Evolutionary conservation across 768 basidiomycete genomes (phyloP).

Genomic region (Mycena vitilis): DNA sequence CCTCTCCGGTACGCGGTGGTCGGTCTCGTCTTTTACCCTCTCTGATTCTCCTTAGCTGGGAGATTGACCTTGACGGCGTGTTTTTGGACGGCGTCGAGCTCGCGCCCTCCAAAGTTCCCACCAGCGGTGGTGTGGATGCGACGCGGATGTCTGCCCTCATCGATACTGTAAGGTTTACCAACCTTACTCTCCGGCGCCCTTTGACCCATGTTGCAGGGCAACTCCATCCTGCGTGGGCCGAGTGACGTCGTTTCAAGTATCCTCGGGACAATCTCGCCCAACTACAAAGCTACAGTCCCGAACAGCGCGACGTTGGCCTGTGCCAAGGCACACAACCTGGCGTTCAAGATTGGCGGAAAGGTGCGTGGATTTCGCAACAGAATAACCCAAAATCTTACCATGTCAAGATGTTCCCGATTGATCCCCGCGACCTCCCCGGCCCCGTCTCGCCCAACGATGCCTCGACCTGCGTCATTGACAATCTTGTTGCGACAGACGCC

Average conservation of each 20-base stretch:
- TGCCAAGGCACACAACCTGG: slow-evolving; percentile 62
- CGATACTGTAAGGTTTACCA: slow-evolving; percentile 63
- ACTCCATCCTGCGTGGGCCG: slow-evolving; percentile 78
- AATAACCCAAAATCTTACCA: too few species aligned
- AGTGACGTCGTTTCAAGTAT: slow-evolving; percentile 69
- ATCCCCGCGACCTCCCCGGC: slow-evolving; percentile 75
- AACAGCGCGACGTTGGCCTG: slow-evolving; percentile 58
- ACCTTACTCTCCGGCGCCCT: background rate
- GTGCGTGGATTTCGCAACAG: slow-evolving; percentile 34
- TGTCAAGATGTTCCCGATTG: slow-evolving; percentile 67
- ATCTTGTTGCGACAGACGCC: slow-evolving; percentile 70
- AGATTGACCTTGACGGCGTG: slow-evolving; percentile 73
- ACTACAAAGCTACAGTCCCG: slow-evolving; percentile 42
- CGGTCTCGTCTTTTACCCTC: background rate
- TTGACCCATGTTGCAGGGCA: slow-evolving; percentile 58
- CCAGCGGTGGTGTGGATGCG: slow-evolving; percentile 45
- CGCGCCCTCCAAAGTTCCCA: slow-evolving; percentile 62
- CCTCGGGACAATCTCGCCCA: slow-evolving; percentile 50
- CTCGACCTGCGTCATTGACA: slow-evolving; percentile 62
- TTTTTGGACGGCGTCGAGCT: slow-evolving; percentile 70
- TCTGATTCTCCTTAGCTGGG: slow-evolving; percentile 60
- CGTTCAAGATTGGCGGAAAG: slow-evolving; percentile 76
- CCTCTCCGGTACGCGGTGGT: slow-evolving; percentile 46
- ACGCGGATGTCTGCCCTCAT: slow-evolving; percentile 66
- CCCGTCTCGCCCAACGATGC: slow-evolving; percentile 50